A percentile compares a stretch with the other conserved stretches of the same genome.
phyloP scores from a whole-genome alignment of 139 green algal species.

The Closterium sp. region DNA sequence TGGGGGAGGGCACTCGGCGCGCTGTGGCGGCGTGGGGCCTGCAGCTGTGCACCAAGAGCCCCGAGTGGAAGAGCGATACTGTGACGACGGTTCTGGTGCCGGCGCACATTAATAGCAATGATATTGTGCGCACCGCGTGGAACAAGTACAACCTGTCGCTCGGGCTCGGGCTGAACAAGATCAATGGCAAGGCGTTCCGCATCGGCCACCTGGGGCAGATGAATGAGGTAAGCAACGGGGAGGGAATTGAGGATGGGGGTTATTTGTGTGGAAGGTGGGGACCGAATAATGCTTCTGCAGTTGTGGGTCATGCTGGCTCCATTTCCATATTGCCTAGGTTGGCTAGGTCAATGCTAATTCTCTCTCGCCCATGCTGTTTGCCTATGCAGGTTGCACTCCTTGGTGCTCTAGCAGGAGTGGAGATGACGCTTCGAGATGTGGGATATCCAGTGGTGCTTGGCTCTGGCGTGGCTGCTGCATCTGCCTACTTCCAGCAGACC shows the following conservation, averaged over 20 bases:
- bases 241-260: neutral
- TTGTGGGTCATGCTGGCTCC: too few species aligned
- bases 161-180: slow-evolving; percentile 85
- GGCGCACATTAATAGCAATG: slow-evolving; percentile 77
- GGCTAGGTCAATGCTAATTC: too few species aligned
- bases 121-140: slow-evolving; percentile 87
- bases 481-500: slow-evolving; percentile 38
- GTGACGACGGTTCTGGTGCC: slow-evolving; percentile 91
- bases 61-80: slow-evolving; percentile 80
- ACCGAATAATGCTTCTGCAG: too few species aligned
- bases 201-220: slow-evolving; percentile 98
- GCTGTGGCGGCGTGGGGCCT: slow-evolving; percentile 90
- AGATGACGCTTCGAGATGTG: slow-evolving; percentile 90
- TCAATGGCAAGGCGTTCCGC: slow-evolving; percentile 94
- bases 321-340: too few species aligned
- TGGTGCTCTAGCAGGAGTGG: slow-evolving; percentile 75
- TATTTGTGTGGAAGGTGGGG: neutral
- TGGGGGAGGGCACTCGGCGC: slow-evolving; percentile 68
- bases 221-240: slow-evolving; percentile 90
- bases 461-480: slow-evolving; percentile 61
- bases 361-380: neutral
- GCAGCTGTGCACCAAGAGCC: slow-evolving; percentile 85
- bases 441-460: slow-evolving; percentile 74
- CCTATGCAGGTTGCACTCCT: slow-evolving; percentile 55
- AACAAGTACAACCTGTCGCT: slow-evolving; percentile 95